These are phyloP conservation scores for Hyaloscypha variabilis DNA, from an alignment of 495 filamentous ascomycete species.

Conservation along the genomic window DNA sequence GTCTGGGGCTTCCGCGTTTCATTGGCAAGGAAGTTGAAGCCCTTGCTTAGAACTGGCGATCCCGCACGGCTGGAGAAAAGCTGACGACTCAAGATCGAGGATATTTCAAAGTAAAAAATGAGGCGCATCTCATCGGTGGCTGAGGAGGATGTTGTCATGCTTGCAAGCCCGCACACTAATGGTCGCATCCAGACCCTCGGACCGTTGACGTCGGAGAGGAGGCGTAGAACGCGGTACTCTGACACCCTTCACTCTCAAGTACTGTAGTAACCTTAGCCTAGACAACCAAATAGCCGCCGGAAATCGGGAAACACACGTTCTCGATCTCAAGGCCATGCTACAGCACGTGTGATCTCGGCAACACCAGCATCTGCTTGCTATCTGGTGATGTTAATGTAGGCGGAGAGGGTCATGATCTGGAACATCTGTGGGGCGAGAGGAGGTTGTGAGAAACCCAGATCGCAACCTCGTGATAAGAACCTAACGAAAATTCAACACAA, in stretches of 20 bases:
- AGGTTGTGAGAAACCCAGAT: not conserved
- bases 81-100: not conserved
- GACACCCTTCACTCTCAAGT: not conserved
- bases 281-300: not conserved
- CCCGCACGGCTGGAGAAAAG: not conserved
- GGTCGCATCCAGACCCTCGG: not conserved
- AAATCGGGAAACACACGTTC: not conserved
- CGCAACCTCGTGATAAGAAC: not conserved
- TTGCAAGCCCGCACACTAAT: not conserved
- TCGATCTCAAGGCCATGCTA: not conserved
- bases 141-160: not conserved
- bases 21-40: not conserved
- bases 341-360: not conserved
- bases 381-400: not conserved
- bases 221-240: not conserved
- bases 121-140: constrained; percentile 9
- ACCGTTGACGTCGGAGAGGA: not conserved
- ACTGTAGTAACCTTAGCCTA: not conserved
- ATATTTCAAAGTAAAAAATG: not conserved
- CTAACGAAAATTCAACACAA: not conserved
- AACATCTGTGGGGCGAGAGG: not conserved
- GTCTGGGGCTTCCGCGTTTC: not conserved
- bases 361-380: not conserved
- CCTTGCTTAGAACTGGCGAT: not conserved
- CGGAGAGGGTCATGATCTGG: not conserved